Evolutionary conservation across 2,329 filamentous ascomycete species (phyloP), one percentile per base, ranked within the genome.

Genomic region (Coniochaeta sp.): DNA sequence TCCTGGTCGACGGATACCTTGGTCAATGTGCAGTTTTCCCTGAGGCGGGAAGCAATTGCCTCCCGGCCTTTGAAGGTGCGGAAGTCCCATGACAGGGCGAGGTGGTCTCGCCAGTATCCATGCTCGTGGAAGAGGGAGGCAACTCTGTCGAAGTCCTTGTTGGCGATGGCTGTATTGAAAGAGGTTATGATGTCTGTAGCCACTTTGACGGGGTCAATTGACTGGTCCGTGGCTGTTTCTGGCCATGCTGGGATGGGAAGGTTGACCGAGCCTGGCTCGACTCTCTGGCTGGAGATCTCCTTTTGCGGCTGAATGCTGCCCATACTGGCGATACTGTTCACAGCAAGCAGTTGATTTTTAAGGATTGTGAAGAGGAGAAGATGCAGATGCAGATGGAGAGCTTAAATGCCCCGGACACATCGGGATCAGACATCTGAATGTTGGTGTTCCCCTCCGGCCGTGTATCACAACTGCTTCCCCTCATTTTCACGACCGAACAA

Each of bases 21-120:
- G 53, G 14, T 69, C 45, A 50, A 61, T 26, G 66, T 57, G 24
- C 68, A 62, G 10, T 59, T 60, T 3, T 51, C 52, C 5, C 64
- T 54, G 58, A 73, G 57, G 56, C 64, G 65, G 2, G 60, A 48
- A 49, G 60, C 35, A 40, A 79, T 74, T 27, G 67, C 68, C 48
- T 71, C 56, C 46, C 63, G 60, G 12, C 74, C 72, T 55, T 76
- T 73, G n/a, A 78, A 58, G 0, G 81, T 84, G 31, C 71, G 76
- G 22, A 81, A 70, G 30, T 79, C 72, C 74, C 79, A 82, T 0
- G 76, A 74, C 9, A 83, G 59, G 6, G 69, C 74, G 3, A 84
- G 70, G 51, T 83, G 76, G 58, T 85, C 81, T 32, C 80, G 70
- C 79, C 79, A 84, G 60, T 76, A 82, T 20, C 74, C 69, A 32